These are phyloP conservation scores for Tricholoma matsutake DNA, from an alignment of 768 basidiomycete genomes.

Conservation along the genomic window DNA sequence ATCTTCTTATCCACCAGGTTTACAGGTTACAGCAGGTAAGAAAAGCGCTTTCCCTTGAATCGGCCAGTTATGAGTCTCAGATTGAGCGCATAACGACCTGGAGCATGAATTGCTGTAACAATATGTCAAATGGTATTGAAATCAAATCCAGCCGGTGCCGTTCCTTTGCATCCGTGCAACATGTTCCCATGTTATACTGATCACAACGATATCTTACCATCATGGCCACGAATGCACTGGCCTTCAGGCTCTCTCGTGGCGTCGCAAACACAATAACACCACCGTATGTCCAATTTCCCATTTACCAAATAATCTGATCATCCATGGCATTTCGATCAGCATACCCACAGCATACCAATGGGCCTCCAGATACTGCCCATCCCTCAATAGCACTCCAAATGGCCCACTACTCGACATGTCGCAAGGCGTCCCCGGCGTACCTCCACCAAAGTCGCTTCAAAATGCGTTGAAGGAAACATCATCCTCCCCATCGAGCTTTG, in stretches of 20 bases:
- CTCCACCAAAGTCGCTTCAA: slow-evolving; percentile 54
- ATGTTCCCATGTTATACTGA: too few relatives aligned
- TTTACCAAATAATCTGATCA: background rate
- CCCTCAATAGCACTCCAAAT: slow-evolving; percentile 7
- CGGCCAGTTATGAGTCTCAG: too few relatives aligned
- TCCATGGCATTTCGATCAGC: slow-evolving; percentile 25
- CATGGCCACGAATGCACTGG: slow-evolving; percentile 42
- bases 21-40: too few relatives aligned
- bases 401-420: slow-evolving; percentile 66
- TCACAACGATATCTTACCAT: slow-evolving; percentile 42
- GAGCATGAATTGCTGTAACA: too few relatives aligned
- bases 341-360: slow-evolving; percentile 60
- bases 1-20: too few relatives aligned
- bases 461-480: slow-evolving; percentile 44
- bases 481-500: slow-evolving; percentile 39
- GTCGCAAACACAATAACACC: slow-evolving; percentile 44
- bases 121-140: too few relatives aligned
- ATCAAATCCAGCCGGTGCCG: too few relatives aligned
- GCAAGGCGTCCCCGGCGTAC: slow-evolving; percentile 69
- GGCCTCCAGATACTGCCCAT: slow-evolving; percentile 41
- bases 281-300: slow-evolving; percentile 32
- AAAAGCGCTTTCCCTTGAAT: too few relatives aligned
- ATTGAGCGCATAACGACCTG: too few relatives aligned
- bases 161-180: too few relatives aligned
- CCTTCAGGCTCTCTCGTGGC: slow-evolving; percentile 37